Evolutionary conservation across 2,329 filamentous ascomycete genomes (phyloP), one percentile per base, ranked within the genome.

Genomic region (Alternaria gaisen): DNA sequence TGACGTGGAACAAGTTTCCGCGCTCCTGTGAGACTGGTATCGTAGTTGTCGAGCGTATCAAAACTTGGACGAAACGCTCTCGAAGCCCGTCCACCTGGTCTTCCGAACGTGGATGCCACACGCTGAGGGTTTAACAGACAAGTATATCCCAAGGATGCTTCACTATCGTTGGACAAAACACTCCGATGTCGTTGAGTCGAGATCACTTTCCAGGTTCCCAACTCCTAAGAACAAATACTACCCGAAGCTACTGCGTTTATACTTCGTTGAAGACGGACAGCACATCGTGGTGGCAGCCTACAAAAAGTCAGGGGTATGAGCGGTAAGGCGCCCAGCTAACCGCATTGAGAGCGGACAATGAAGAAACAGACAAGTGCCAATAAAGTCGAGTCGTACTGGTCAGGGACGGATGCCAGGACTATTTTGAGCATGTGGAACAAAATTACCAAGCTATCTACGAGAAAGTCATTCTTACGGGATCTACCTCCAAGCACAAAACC

Each of bases 301-400:
- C 16, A 12, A 41, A 41, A 12, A 28, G 28, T 47, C 50, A 55
- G 26, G 34, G 26, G 50, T 11, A 43, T 41, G 46, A 11, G 46
- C 46, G 32, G 46, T 42, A 41, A 58, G 56, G 50, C 56, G 34
- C 22, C 24, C 34, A 42, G 16, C 56, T 58, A 58, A 54, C 50
- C 44, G 9, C 20, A 47, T 58, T 24, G 11, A 43, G 55, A 2
- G 5, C 46, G 20, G 34, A 22, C 16, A 8, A 50, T 38, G 32
- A 50, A 50, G 32, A 50, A 48, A 4, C 11, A 26, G 50, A 3
- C 42, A 54, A 44, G 50, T 36, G 55, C 47, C 55, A 52, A 53
- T 36, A 57, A 57, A 44, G 46, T 30, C 5, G 11, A 20, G 30
- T 57, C 38, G 36, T 43, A 52, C 38, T 16, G 47, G 18, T 38